Evolutionary conservation across 352 stramenopile species (phyloP), one percentile per base, ranked within the genome.

Genomic region (Phytophthora syringae): DNA sequence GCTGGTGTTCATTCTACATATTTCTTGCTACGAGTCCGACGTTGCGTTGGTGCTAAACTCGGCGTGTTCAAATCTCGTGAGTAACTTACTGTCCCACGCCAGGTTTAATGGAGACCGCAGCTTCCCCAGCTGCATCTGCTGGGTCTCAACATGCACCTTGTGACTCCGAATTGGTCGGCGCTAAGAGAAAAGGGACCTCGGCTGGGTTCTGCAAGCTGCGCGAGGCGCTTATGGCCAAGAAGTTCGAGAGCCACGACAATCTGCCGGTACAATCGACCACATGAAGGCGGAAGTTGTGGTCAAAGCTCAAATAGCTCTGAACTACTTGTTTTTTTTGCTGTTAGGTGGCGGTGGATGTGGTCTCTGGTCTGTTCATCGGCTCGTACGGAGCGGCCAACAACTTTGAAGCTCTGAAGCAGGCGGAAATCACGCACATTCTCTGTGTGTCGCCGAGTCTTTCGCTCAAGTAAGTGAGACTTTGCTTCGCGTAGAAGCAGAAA

Each of bases 331-430:
- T n/a, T 16, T 43, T 36, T 39, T 49, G 21, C 21, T 13, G n/a
- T 59, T 57, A 78, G 70, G 49, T 75, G 30, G 70, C 39, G 34
- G 49, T 78, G n/a, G 48, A 50, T 30, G 43, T 12, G 20, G 66
- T 64, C 28, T 57, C 81, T 28, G 70, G 70, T 6, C 58, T 95
- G 7, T 93, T 81, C 63, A 82, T 95, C 43, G 85, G 87, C 6
- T 89, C 83, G 1, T 89, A 88, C 27, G 85, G 82, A 24, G 75
- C 82, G 5, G 84, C 82, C 0, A 75, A 61, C 47, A 91, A 93
- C 67, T 70, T 67, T 2, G 27, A 67, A 32, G 77, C 60, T 10
- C 67, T 95, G 7, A 42, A 75, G 21, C 39, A 40, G 25, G 45
- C 65, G 2, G 64, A 68, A 7, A 81, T 95, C 58, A 82, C 80